Conservation (phyloP, 305 asterid species). For the Solanum aculeatissimum region DNA sequence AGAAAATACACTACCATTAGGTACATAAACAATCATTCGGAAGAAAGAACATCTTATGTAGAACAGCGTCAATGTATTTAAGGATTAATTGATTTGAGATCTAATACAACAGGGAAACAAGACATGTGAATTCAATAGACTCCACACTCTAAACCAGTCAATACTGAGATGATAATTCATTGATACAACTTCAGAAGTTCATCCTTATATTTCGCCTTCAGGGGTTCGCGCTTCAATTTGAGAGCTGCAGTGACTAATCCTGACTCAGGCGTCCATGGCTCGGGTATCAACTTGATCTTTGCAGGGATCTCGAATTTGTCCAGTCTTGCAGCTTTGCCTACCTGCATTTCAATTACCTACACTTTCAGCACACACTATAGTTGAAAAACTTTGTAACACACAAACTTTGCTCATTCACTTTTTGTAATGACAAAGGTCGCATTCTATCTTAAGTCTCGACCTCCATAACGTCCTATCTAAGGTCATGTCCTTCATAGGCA, state of each 20-base stretch:
- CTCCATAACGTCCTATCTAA: background rate
- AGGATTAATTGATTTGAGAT: background rate
- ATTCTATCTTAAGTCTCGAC: background rate
- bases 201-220: slow-evolving; percentile 57
- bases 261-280: slow-evolving; percentile 90
- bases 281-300: slow-evolving; percentile 66
- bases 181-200: slow-evolving; percentile 52
- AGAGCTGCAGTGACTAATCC: slow-evolving; percentile 94
- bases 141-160: background rate
- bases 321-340: slow-evolving; percentile 66
- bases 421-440: background rate
- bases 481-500: background rate
- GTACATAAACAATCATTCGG: background rate
- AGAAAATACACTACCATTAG: background rate
- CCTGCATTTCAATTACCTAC: slow-evolving; percentile 28
- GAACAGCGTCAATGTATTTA: background rate
- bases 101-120: background rate
- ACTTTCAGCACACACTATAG: background rate
- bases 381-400: background rate
- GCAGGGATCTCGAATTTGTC: slow-evolving; percentile 83
- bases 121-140: background rate
- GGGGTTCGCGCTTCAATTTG: slow-evolving; percentile 79
- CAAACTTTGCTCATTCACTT: background rate
- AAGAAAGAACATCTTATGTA: background rate
- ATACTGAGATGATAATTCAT: slow-evolving; percentile 15